Conservation (phyloP, 345 rosid species). For the Heritiera fomes region DNA sequence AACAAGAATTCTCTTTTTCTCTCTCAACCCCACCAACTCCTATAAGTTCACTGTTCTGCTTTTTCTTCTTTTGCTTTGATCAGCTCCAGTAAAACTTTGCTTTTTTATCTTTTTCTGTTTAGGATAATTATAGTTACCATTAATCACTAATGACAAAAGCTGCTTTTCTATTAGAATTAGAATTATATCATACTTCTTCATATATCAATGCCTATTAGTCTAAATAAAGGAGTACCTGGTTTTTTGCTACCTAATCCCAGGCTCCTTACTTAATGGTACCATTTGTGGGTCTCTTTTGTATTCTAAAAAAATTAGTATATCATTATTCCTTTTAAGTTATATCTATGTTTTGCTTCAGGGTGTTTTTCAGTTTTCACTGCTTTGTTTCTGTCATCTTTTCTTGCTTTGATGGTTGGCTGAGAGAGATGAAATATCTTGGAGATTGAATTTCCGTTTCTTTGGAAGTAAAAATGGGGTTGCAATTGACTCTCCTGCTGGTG, state of each 20-base stretch:
- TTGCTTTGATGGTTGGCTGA: conserved; percentile 26
- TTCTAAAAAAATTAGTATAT: conserved; percentile 6
- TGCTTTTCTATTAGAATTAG: background rate
- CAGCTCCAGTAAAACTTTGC: conserved; percentile 20
- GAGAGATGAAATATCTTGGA: conserved; percentile 35
- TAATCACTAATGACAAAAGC: conserved; percentile 13
- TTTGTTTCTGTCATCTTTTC: conserved; percentile 1
- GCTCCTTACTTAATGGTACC: no score
- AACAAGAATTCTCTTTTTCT: no score
- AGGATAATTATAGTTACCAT: conserved; percentile 15
- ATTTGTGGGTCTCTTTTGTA: conserved; percentile 38
- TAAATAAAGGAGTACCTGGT: no score
- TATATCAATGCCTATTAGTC: background rate
- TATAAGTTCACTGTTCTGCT: conserved; percentile 18
- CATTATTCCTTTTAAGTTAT: conserved; percentile 35
- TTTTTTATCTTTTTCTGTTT: conserved; percentile 5
- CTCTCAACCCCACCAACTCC: conserved; percentile 5
- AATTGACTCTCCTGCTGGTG: conserved; percentile 36
- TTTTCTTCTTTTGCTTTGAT: conserved; percentile 24
- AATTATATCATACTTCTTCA: conserved; percentile 8
- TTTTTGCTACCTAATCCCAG: no score
- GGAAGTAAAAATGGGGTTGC: conserved; percentile 38
- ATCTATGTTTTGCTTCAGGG: conserved; percentile 27
- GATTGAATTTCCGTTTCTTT: conserved; percentile 21
- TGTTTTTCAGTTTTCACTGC: conserved; percentile 26